These are phyloP conservation scores for Penicillium tannophilum DNA, from an alignment of 495 filamentous ascomycete species.

Conservation along the genomic window DNA sequence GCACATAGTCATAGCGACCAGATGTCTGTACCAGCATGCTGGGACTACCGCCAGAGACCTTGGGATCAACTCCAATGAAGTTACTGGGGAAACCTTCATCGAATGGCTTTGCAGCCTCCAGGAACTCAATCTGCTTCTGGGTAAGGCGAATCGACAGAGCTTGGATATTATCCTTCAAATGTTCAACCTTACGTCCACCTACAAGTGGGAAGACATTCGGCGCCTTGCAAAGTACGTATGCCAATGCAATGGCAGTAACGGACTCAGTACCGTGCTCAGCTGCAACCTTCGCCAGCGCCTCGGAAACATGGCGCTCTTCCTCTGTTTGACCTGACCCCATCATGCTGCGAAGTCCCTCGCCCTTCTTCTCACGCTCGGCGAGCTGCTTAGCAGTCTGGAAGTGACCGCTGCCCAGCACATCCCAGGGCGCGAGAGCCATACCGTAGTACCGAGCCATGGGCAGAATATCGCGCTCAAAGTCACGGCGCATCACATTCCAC, in stretches of 20 bases:
- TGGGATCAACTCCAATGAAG: too few species aligned
- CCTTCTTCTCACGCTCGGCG: conserved; percentile 17
- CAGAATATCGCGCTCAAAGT: conserved; percentile 72
- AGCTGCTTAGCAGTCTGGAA: conserved; percentile 50
- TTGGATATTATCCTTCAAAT: conserved; percentile 64
- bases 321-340: conserved; percentile 22
- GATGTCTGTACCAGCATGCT: too few species aligned
- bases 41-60: too few species aligned
- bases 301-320: conserved; percentile 53
- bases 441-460: conserved; percentile 65
- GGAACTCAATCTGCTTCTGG: too few species aligned
- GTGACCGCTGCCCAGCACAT: conserved; percentile 60
- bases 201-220: conserved; percentile 77
- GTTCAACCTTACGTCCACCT: conserved; percentile 62
- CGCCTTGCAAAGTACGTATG: conserved; percentile 55
- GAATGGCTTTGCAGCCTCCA: too few species aligned
- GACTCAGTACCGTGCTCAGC: conserved; percentile 18
- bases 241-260: conserved; percentile 49
- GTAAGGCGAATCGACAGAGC: too few species aligned
- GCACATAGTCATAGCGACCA: too few species aligned
- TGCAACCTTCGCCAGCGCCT: conserved; percentile 49
- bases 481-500: conserved; percentile 61
- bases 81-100: too few species aligned
- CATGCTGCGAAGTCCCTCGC: not conserved
- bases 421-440: conserved; percentile 70